A percentile compares a stretch with the other conserved stretches of the same genome.
These are phyloP conservation scores for Sclerotinia sclerotiorum DNA, from an alignment of 2,329 filamentous ascomycete species.

Conservation along the genomic window DNA sequence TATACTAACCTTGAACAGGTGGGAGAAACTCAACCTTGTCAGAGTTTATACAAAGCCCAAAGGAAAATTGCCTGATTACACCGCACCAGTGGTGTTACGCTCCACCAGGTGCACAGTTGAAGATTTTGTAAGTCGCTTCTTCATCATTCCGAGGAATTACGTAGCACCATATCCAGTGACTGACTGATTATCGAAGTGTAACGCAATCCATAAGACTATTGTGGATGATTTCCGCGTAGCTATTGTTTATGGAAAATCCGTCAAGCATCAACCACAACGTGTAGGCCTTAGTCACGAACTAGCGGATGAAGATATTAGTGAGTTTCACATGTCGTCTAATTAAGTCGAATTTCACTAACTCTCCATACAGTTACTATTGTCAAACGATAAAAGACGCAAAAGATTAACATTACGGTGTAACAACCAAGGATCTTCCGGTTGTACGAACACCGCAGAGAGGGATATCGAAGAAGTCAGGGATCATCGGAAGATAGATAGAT, in stretches of 20 bases:
- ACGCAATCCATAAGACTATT: conserved; percentile 94
- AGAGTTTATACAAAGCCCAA: conserved; percentile 98
- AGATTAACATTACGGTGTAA: conserved; percentile 10
- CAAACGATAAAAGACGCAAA: conserved; percentile 54
- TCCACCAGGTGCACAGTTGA: conserved; percentile 84
- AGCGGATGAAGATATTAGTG: conserved; percentile 88
- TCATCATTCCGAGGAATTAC: conserved; percentile 17
- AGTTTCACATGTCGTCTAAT: conserved; percentile 22
- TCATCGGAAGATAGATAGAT: conserved; percentile 5
- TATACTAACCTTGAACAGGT: conserved; percentile 49
- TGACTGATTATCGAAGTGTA: conserved; percentile 64
- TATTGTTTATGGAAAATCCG: conserved; percentile 94
- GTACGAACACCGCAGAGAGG: conserved; percentile 7
- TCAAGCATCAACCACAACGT: conserved; percentile 97
- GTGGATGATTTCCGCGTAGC: conserved; percentile 93
- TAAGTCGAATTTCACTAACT: conserved; percentile 3
- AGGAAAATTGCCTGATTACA: conserved; percentile 90
- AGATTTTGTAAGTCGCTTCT: conserved; percentile 76
- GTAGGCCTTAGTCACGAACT: conserved; percentile 90
- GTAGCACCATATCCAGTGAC: conserved; percentile 14
- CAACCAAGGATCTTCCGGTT: conserved; percentile 17
- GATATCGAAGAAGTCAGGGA: not conserved
- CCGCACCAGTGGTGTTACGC: conserved; percentile 83
- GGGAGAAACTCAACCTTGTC: conserved; percentile 90
- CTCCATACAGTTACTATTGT: conserved; percentile 57